Evolutionary conservation across 2,329 filamentous ascomycete species (phyloP).

Genomic region (Davidsoniella virescens): DNA sequence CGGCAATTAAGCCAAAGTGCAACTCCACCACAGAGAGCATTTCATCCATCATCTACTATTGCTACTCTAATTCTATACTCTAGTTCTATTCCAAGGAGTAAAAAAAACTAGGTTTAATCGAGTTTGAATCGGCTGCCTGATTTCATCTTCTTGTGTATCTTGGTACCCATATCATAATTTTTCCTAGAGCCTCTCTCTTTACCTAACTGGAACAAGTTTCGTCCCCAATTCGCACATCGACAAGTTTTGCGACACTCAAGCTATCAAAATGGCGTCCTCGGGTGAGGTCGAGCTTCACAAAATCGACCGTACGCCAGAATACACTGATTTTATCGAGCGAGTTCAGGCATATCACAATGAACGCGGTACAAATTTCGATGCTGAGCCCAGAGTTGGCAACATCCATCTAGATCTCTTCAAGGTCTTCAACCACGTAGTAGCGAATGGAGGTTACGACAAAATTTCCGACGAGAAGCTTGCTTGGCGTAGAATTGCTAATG

Average conservation of each 20-base stretch:
- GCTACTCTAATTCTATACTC: too few species aligned
- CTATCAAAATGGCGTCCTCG: conserved; percentile 20
- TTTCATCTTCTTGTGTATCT: background rate
- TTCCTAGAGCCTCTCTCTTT: background rate
- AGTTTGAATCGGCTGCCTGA: too few species aligned
- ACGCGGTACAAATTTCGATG: conserved; percentile 63
- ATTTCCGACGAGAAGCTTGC: conserved; percentile 70
- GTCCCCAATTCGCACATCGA: background rate
- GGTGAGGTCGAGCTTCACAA: conserved; percentile 25
- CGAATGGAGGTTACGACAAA: conserved; percentile 71
- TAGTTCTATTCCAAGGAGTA: too few species aligned
- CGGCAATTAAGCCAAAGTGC: background rate
- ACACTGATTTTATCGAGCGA: conserved; percentile 61
- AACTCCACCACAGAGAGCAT: background rate
- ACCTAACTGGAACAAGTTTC: background rate
- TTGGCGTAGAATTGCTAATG: conserved; percentile 64
- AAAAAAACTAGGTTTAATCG: too few species aligned
- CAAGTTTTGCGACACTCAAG: background rate
- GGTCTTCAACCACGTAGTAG: conserved; percentile 61
- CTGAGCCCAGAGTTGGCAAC: conserved; percentile 65
- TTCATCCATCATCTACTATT: too few species aligned
- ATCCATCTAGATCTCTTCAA: conserved; percentile 62
- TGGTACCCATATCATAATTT: background rate
- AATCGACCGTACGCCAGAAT: conserved; percentile 51
- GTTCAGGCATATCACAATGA: conserved; percentile 60